Evolutionary conservation across 768 basidiomycete species (phyloP).

Genomic region (Trichaptum fuscoviolaceum): DNA sequence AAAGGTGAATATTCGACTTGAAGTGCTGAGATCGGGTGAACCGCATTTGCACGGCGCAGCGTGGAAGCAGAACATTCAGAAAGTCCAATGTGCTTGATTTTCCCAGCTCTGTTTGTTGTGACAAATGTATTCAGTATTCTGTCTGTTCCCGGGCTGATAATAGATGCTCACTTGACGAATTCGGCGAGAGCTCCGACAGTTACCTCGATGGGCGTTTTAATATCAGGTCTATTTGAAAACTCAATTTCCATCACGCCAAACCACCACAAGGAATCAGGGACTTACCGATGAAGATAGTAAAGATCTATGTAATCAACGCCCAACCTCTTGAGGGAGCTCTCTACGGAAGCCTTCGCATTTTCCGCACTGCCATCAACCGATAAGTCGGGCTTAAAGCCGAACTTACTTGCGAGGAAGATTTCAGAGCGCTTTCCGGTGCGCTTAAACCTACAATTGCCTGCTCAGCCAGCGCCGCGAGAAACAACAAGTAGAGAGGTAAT

Average conservation of each 20-base stretch:
- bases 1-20: constrained; percentile 51
- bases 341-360: constrained; percentile 33
- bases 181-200: constrained; percentile 47
- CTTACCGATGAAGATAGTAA: constrained; percentile 40
- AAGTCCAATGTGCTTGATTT: constrained; percentile 47
- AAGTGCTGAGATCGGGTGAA: constrained; percentile 46
- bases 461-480: not conserved
- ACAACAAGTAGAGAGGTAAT: not conserved
- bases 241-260: not conserved
- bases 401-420: constrained; percentile 63
- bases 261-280: not conserved
- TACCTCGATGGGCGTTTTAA: constrained; percentile 43
- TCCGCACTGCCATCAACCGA: constrained; percentile 34
- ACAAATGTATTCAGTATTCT: not conserved
- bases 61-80: constrained; percentile 44
- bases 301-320: constrained; percentile 40
- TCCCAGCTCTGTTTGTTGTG: constrained; percentile 31
- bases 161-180: constrained; percentile 38
- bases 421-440: constrained; percentile 43
- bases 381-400: constrained; percentile 30
- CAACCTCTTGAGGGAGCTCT: constrained; percentile 36
- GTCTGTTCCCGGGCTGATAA: no score
- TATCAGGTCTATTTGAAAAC: constrained; percentile 31
- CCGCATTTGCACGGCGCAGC: constrained; percentile 43
- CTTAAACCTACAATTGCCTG: constrained; percentile 36